Evolutionary conservation across 2,329 filamentous ascomycete genomes (phyloP).

Genomic region (Colletotrichum spaethianum): DNA sequence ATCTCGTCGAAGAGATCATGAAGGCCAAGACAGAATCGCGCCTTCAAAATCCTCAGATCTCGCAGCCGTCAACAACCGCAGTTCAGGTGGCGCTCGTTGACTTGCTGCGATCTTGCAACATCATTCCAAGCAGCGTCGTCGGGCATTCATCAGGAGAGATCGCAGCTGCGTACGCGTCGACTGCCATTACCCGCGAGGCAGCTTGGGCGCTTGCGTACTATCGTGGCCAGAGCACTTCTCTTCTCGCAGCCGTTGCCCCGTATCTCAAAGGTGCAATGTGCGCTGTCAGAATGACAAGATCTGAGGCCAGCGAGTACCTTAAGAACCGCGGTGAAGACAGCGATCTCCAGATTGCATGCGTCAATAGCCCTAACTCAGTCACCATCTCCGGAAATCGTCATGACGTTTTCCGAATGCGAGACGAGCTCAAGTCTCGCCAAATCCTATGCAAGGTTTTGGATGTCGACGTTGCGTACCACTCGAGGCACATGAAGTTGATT

Average conservation of each 20-base stretch:
- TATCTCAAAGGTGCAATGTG: conserved; percentile 58
- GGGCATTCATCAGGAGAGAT: conserved; percentile 65
- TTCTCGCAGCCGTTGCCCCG: conserved; percentile 46
- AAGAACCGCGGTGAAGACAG: conserved; percentile 18
- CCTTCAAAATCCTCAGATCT: conserved; percentile 53
- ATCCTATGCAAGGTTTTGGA: conserved; percentile 54
- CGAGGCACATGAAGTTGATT: conserved; percentile 58
- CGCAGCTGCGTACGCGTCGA: conserved; percentile 59
- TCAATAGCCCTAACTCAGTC: conserved; percentile 60
- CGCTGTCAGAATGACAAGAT: conserved; percentile 53
- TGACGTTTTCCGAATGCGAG: conserved; percentile 50
- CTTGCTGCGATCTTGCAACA: conserved; percentile 51
- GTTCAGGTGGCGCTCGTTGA: conserved; percentile 60
- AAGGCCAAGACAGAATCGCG: conserved; percentile 44
- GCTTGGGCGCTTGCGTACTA: conserved; percentile 60
- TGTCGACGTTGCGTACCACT: conserved; percentile 61
- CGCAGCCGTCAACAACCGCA: conserved; percentile 59
- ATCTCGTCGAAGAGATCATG: conserved; percentile 55
- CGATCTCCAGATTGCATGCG: conserved; percentile 56
- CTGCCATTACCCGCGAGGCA: conserved; percentile 51
- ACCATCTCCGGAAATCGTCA: conserved; percentile 59
- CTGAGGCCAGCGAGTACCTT: conserved; percentile 49
- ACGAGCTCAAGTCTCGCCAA: conserved; percentile 48
- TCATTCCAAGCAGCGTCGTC: conserved; percentile 53
- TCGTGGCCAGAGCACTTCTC: conserved; percentile 54